Conservation (phyloP, 345 rosid species). For the Triadica sebifera region DNA sequence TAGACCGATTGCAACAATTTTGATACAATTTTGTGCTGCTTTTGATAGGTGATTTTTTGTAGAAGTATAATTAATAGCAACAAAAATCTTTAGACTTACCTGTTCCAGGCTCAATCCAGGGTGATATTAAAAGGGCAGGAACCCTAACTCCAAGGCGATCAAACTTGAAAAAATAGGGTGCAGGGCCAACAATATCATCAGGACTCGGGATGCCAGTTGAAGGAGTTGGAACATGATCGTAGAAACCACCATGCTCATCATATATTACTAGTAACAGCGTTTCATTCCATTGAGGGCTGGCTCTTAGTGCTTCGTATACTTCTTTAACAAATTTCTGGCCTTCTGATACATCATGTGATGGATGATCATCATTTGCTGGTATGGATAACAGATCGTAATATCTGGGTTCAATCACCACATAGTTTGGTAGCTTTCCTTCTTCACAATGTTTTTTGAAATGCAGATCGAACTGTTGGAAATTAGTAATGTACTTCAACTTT, state of each 20-base stretch:
- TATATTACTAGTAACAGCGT: conserved; percentile 54
- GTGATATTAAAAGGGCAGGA: conserved; percentile 72
- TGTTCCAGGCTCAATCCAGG: conserved; percentile 81
- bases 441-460: conserved; percentile 68
- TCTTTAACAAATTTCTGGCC: conserved; percentile 80
- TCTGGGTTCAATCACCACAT: conserved; percentile 75
- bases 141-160: conserved; percentile 80
- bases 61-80: no score
- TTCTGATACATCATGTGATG: conserved; percentile 68
- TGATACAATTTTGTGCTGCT: no score
- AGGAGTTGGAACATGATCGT: conserved; percentile 89
- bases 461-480: conserved; percentile 61
- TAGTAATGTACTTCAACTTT: conserved; percentile 63
- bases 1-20: no score
- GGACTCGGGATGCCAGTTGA: conserved; percentile 69
- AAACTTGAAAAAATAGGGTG: conserved; percentile 63
- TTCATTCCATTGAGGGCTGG: conserved; percentile 89
- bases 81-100: conserved; percentile 30
- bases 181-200: conserved; percentile 61
- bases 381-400: conserved; percentile 52
- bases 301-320: conserved; percentile 72
- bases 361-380: conserved; percentile 82
- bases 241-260: conserved; percentile 93
- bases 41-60: no score
- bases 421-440: conserved; percentile 83